These are phyloP conservation scores for Phyllosticta paracitricarpa DNA, from an alignment of 2,329 filamentous ascomycete genomes.

Conservation along the genomic window DNA sequence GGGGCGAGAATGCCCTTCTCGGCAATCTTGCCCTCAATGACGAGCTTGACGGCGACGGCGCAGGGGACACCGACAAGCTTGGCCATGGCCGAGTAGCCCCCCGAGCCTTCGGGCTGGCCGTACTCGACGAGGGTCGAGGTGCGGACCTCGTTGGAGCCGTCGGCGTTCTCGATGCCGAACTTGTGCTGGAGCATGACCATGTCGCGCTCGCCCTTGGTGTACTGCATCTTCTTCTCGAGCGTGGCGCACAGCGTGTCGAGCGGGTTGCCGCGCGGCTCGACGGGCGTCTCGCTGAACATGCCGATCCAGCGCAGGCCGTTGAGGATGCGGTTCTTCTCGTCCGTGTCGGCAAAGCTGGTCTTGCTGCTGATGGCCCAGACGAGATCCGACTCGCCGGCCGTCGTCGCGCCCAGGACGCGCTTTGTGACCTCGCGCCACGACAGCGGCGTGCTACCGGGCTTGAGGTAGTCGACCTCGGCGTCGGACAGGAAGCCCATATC, in stretches of 20 bases:
- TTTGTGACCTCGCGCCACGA: slow-evolving; percentile 80
- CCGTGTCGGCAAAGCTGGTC: slow-evolving; percentile 58
- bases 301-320: slow-evolving; percentile 64
- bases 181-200: slow-evolving; percentile 70
- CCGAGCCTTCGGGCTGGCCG: slow-evolving; percentile 61
- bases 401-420: slow-evolving; percentile 61
- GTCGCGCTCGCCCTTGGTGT: slow-evolving; percentile 71
- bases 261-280: slow-evolving; percentile 64
- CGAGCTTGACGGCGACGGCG: slow-evolving; percentile 64
- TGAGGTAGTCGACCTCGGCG: slow-evolving; percentile 53
- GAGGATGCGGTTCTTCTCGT: slow-evolving; percentile 61
- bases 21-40: slow-evolving; percentile 62
- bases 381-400: slow-evolving; percentile 59
- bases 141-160: slow-evolving; percentile 65
- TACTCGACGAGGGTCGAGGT: slow-evolving; percentile 78
- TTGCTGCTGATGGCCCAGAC: slow-evolving; percentile 64
- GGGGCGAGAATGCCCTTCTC: slow-evolving; percentile 69
- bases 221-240: slow-evolving; percentile 87
- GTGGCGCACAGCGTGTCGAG: slow-evolving; percentile 86
- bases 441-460: slow-evolving; percentile 43
- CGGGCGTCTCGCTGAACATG: slow-evolving; percentile 57
- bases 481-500: slow-evolving; percentile 84
- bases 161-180: slow-evolving; percentile 75
- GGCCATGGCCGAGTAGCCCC: slow-evolving; percentile 76
- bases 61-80: slow-evolving; percentile 70